phyloP scores from a whole-genome alignment of 1,284 basidiomycete species.

The Wolfiporia cocos region DNA sequence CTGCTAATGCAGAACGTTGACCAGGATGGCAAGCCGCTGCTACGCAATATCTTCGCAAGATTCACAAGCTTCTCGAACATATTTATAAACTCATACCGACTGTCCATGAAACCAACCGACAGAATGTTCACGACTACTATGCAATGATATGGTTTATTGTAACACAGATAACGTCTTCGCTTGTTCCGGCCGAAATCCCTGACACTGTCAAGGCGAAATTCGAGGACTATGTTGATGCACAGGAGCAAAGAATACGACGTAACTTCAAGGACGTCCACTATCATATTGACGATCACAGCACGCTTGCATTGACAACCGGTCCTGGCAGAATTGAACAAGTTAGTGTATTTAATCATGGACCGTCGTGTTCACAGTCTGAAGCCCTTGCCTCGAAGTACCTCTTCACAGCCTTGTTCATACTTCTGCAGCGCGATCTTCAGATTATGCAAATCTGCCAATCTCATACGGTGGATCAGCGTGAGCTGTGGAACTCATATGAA shows the following conservation, averaged over 20 bases:
- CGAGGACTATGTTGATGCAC: slow-evolving; percentile 11
- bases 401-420: too few species aligned
- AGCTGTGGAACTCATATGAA: too few species aligned
- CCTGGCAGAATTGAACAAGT: slow-evolving; percentile 19
- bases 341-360: not conserved
- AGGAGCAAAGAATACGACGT: slow-evolving; percentile 14
- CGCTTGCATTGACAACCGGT: slow-evolving; percentile 18
- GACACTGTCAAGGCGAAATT: slow-evolving; percentile 12
- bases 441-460: too few species aligned
- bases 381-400: too few species aligned
- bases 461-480: too few species aligned
- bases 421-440: too few species aligned
- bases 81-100: slow-evolving; percentile 15
- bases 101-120: slow-evolving; percentile 16
- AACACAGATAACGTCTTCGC: slow-evolving; percentile 4
- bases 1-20: too few species aligned
- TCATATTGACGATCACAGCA: slow-evolving; percentile 20
- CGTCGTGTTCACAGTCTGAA: too few species aligned
- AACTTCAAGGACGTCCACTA: slow-evolving; percentile 21
- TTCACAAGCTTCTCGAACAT: slow-evolving; percentile 14
- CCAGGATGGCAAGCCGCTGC: slow-evolving; percentile 10
- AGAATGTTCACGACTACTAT: slow-evolving; percentile 16
- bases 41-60: slow-evolving; percentile 14
- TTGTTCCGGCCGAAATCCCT: slow-evolving; percentile 2
- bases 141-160: slow-evolving; percentile 4